Evolutionary conservation across 1,284 basidiomycete genomes (phyloP), one percentile per base, ranked within the genome.

Genomic region (Austroboletus olivaceoglutinosus): DNA sequence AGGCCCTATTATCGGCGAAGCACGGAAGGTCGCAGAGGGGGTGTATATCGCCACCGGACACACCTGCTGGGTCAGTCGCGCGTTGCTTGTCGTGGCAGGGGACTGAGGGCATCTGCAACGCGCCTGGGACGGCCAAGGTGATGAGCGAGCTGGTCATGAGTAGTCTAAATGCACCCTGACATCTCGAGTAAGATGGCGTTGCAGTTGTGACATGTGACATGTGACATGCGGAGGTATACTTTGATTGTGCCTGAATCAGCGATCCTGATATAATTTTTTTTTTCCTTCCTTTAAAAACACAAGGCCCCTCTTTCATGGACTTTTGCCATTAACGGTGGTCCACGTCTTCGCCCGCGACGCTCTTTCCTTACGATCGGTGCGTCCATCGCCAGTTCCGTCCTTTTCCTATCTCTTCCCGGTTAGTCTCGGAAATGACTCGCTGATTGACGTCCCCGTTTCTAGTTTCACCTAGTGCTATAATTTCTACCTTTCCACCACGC

Each of bases 41-140:
- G 51, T 88, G 55, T 72, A 80, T 48, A 69, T 87, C 44, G 83
- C 83, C 2, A 80, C 82, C 4, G 86, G 86, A 12, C 86, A 89
- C 63, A 84, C 84, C 1, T 86, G 84, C 55, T 83, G 81, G 82
- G 81, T 82, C 55, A 57, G 75, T 69, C 22, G 3, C 37, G 4
- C 45, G 34, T 27, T 21, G 25, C 42, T 43, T 22, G 34, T 41
- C 16, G 2, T 33, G 9, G 15, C 44, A 12, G 29, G 45, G 23
- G 46, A 23, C 48, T 65, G 18, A 60, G 85, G 85, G 85, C 3
- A 84, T 87, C 45, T 86, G 80, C 63, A 87, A 88, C 58, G 85
- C 81, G 3, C 85, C 86, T 2, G 85, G 83, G 3, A 87, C 85
- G 3, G 85, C 76, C 7, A 81, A 75, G 56, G 77, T 75, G 4